Percentiles rank a stretch among this genome's conserved stretches.
Evolutionary conservation across 805 yeast genomes (phyloP).

Genomic region (Starmerella ratchasimensis): DNA sequence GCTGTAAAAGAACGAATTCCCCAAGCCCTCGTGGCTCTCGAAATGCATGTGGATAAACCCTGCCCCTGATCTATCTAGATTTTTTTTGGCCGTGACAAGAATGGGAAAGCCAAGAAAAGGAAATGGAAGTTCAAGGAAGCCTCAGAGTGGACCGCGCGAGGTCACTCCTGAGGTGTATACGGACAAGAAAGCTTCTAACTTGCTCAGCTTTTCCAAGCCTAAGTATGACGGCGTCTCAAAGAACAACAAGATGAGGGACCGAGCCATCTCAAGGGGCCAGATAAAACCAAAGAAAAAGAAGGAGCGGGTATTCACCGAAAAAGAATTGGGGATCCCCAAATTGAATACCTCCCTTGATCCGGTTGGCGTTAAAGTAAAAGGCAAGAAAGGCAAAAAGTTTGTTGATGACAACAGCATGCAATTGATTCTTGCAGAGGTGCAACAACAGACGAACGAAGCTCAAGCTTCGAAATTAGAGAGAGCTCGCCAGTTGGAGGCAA

Average conservation of each 20-base stretch:
- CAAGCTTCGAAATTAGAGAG: slow-evolving; percentile 84
- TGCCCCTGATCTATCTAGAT: too few relatives aligned
- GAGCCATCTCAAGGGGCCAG: slow-evolving; percentile 15
- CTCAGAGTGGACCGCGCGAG: slow-evolving; percentile 16
- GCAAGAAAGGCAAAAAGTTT: slow-evolving; percentile 61
- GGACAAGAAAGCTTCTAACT: slow-evolving; percentile 19
- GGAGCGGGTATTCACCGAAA: slow-evolving; percentile 44
- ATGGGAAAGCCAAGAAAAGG: slow-evolving; percentile 20
- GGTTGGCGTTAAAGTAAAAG: slow-evolving; percentile 60
- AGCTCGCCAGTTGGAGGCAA: slow-evolving; percentile 75
- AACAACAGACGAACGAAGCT: slow-evolving; percentile 62
- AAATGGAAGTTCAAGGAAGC: slow-evolving; percentile 10
- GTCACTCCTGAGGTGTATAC: slow-evolving; percentile 20
- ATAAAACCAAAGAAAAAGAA: slow-evolving; percentile 17
- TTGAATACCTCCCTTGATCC: slow-evolving; percentile 76
- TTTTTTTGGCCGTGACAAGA: not conserved
- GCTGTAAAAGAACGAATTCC: not conserved
- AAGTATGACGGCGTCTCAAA: slow-evolving; percentile 20
- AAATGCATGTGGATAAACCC: too few relatives aligned
- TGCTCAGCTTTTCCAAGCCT: slow-evolving; percentile 18
- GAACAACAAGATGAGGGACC: slow-evolving; percentile 20
- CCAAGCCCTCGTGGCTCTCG: not conserved
- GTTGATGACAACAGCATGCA: slow-evolving; percentile 54
- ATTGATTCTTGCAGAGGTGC: slow-evolving; percentile 65
- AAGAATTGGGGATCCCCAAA: slow-evolving; percentile 64